Conservation (phyloP, 192 early-diverging fungal species). For the Coemansia sp. region DNA sequence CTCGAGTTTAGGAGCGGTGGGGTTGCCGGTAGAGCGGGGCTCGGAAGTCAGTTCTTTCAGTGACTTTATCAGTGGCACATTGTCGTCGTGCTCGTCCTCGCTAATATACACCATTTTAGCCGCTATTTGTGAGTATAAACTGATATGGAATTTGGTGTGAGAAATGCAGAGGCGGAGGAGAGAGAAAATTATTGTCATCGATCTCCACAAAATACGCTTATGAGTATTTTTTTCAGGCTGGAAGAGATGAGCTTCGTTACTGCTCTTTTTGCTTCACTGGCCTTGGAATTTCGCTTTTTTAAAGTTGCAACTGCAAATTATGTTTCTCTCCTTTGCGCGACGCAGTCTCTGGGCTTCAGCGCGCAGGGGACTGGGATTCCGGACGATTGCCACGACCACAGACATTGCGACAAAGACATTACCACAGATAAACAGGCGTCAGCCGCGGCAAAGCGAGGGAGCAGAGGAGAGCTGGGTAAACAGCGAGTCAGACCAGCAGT, state of each 20-base stretch:
- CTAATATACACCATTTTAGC: conserved; percentile 35
- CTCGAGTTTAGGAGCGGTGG: conserved; percentile 30
- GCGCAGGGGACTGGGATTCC: neutral
- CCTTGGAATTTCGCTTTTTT: neutral
- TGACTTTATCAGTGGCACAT: conserved; percentile 34
- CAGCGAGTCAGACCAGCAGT: conserved; percentile 36
- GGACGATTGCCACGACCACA: conserved; percentile 21
- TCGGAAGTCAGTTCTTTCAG: conserved; percentile 22
- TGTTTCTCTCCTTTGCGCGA: neutral
- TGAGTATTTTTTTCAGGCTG: neutral
- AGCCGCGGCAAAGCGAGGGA: neutral
- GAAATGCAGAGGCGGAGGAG: neutral
- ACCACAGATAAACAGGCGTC: conserved; percentile 24
- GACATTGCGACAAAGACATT: conserved; percentile 40
- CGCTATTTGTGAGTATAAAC: too few relatives aligned
- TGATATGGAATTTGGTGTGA: neutral
- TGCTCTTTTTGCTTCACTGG: neutral
- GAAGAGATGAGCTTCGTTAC: neutral
- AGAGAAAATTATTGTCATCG: neutral
- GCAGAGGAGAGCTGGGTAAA: conserved; percentile 4
- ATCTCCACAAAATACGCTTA: neutral
- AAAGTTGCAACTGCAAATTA: neutral
- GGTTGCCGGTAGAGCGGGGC: neutral
- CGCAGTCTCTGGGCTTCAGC: neutral
- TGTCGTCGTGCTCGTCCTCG: conserved; percentile 36